Base-by-base conservation (phyloP, 176 grass and related monocot genomes). In the Eremochloa ophiuroides region DNA sequence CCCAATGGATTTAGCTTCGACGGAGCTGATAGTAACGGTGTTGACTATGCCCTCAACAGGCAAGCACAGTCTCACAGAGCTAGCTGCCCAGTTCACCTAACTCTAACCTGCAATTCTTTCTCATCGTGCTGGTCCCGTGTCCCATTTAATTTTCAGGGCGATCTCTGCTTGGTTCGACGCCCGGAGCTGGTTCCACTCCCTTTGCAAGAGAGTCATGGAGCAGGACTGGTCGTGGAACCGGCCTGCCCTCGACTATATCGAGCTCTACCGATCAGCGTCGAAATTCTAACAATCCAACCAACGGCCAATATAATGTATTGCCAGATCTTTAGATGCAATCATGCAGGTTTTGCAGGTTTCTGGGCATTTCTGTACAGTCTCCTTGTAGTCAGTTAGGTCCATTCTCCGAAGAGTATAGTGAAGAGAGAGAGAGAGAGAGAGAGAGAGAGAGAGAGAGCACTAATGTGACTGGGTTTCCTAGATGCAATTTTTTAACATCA, bases 171-270 rank as follows among this genome's bases (percentile, higher is more conserved):
- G 95, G 92, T 93, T 77, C 14, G 86, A 97, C 9, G 83, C 76
- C 3, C 88, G 88, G 3, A 81, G 75, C 18, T 94, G 95, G 92
- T 85, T 97, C 40, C 42, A 92, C 60, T 87, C 65, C 10, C 74
- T 97, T 16, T 92, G 92, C 81, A 97, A 87, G 84, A 87, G 78
- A 23, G 92, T 94, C 50, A 98, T 98, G 95, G 86, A 94, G 68
- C 92, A 98, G 80, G 92, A 98, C 34, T 98, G 88, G 95, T 94
- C 92, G 0, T 98, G 95, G 95, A 98, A 98, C 84, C 90, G 90
- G 2, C 92, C 95, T 1, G 90, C 92, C 1, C 77, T 98, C 25
- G 92, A 98, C 77, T 98, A 93, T 70, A 87, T 98, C n/a, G 95
- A 98, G 40, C 75, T 97, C 29, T 97, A 97, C 51, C 90, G 73